Conservation (phyloP, 2,329 filamentous ascomycete species). For the Aurifilum marmelostoma region DNA sequence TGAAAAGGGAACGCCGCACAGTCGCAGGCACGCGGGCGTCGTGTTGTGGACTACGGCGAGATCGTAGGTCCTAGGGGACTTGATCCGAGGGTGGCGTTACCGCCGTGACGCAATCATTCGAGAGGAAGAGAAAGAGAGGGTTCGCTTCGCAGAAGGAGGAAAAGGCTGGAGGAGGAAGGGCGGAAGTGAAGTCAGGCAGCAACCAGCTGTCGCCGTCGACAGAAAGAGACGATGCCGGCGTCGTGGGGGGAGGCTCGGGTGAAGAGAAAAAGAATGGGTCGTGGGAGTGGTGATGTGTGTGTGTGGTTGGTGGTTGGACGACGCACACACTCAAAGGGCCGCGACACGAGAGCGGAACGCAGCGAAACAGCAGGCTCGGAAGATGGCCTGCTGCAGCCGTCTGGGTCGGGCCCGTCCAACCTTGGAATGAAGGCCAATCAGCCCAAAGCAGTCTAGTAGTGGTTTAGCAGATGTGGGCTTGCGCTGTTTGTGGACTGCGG, state of each 20-base stretch:
- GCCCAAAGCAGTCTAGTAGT: conserved; percentile 6
- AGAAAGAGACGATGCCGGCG: conserved; percentile 8
- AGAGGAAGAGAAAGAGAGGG: conserved; percentile 9
- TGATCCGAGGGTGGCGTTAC: conserved; percentile 32
- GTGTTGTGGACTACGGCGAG: conserved; percentile 9
- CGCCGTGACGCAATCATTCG: conserved; percentile 31
- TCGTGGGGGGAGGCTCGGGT: conserved; percentile 5
- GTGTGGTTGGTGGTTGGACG: conserved; percentile 18
- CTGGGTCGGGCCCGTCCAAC: not conserved
- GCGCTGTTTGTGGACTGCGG: conserved; percentile 1
- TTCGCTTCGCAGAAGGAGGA: conserved; percentile 21
- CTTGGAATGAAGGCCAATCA: not conserved
- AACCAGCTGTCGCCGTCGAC: conserved; percentile 12
- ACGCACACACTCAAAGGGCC: not conserved
- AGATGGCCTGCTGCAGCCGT: conserved; percentile 12
- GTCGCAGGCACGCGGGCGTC: not conserved
- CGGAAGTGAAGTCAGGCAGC: not conserved
- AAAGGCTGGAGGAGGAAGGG: not conserved
- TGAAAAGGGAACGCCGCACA: too few species aligned
- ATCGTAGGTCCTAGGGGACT: conserved; percentile 16
- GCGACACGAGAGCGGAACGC: conserved; percentile 15
- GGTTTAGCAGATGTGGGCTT: conserved; percentile 4
- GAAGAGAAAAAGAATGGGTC: conserved; percentile 15
- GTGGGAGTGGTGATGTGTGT: conserved; percentile 12
- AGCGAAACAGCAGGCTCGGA: conserved; percentile 8